phyloP scores from a whole-genome alignment of 441 rosid species.

The Corymbia citriodora region DNA sequence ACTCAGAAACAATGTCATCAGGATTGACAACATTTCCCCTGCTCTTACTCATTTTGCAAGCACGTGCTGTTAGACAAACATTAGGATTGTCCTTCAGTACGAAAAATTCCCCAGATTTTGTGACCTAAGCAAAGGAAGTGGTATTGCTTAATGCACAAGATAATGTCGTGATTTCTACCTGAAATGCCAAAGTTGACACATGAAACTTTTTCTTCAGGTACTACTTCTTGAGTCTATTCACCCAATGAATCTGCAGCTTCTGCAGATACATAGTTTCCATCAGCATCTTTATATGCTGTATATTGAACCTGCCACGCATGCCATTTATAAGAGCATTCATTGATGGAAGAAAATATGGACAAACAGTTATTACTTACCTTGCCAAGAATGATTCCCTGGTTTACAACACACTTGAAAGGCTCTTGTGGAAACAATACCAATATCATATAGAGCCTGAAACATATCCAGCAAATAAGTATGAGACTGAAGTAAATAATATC shows the following conservation, averaged over 20 bases:
- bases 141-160: neutral
- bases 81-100: slow-evolving; percentile 59
- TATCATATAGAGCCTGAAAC: slow-evolving; percentile 84
- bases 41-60: slow-evolving; percentile 98
- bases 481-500: neutral
- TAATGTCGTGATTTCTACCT: neutral
- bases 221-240: slow-evolving; percentile 50
- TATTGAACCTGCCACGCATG: slow-evolving; percentile 71
- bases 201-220: slow-evolving; percentile 65
- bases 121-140: slow-evolving; percentile 36
- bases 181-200: neutral
- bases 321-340: slow-evolving; percentile 19
- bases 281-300: slow-evolving; percentile 60
- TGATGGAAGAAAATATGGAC: neutral
- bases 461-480: neutral
- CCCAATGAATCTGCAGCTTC: slow-evolving; percentile 34
- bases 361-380: slow-evolving; percentile 49
- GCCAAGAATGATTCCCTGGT: slow-evolving; percentile 98
- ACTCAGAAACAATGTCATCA: slow-evolving; percentile 79
- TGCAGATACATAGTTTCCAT: slow-evolving; percentile 74
- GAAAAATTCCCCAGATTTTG: slow-evolving; percentile 72
- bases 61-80: slow-evolving; percentile 62
- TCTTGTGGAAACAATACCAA: slow-evolving; percentile 89
- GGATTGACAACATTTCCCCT: slow-evolving; percentile 98
- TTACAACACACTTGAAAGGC: slow-evolving; percentile 96